A percentile compares a stretch with the other conserved stretches of the same genome.
Evolutionary conservation across 345 rosid species (phyloP).

Genomic region (Lumnitzera littorea): DNA sequence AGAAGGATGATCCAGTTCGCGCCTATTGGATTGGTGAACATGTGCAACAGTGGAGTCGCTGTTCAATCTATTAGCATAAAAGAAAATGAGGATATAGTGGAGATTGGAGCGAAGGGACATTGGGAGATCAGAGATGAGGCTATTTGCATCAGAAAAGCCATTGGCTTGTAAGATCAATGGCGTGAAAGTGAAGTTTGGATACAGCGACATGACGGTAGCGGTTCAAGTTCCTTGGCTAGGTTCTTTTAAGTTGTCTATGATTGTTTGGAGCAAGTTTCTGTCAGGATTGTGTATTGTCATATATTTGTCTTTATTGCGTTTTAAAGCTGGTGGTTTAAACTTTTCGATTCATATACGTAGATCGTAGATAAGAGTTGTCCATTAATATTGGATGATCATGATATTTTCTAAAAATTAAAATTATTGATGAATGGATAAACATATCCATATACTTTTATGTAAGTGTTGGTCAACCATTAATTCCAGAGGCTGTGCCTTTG

Average conservation of each 20-base stretch:
- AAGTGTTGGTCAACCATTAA: too few relatives aligned
- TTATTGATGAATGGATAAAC: too few relatives aligned
- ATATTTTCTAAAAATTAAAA: too few relatives aligned
- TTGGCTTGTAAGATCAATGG: constrained; percentile 11
- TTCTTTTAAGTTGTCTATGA: constrained; percentile 14
- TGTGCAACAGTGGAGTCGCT: constrained; percentile 22
- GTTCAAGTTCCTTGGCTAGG: constrained; percentile 23
- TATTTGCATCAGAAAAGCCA: constrained; percentile 17
- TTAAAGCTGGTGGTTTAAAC: too few relatives aligned
- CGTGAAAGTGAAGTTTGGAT: background rate
- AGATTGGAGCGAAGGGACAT: constrained; percentile 11
- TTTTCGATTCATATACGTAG: too few relatives aligned
- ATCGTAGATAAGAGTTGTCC: too few relatives aligned
- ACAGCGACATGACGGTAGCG: constrained; percentile 8
- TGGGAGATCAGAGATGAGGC: constrained; percentile 14
- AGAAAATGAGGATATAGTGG: constrained; percentile 6
- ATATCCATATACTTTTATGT: too few relatives aligned
- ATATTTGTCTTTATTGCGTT: too few relatives aligned
- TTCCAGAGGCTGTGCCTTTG: too few relatives aligned
- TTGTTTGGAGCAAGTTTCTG: background rate
- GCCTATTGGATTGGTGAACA: constrained; percentile 20
- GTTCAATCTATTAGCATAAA: constrained; percentile 5
- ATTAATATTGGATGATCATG: too few relatives aligned
- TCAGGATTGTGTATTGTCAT: too few relatives aligned
- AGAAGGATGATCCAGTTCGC: constrained; percentile 15